Percentiles rank a stretch among this genome's conserved stretches.
Conservation (phyloP, 352 stramenopile genomes). For the Thraustochytrium striatum region DNA sequence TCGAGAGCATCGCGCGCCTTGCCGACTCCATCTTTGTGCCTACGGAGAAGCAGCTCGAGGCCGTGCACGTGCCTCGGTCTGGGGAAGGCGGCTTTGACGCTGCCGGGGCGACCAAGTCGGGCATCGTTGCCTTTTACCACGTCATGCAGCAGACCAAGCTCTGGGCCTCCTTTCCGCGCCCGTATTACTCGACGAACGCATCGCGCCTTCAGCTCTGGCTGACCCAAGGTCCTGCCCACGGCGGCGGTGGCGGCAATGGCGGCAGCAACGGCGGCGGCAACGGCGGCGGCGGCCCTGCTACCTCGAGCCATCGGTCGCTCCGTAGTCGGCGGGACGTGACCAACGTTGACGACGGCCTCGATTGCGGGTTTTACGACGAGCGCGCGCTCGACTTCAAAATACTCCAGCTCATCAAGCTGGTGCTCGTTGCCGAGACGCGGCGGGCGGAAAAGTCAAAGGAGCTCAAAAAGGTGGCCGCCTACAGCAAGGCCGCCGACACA, state of each 20-base stretch:
- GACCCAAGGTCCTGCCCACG: background rate
- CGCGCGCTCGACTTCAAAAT: slow-evolving; percentile 23
- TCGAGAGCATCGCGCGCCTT: slow-evolving; percentile 16
- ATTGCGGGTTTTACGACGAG: slow-evolving; percentile 1
- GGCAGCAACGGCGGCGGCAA: too few relatives aligned
- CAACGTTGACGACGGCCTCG: background rate
- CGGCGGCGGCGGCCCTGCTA: too few relatives aligned
- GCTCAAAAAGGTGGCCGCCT: slow-evolving; percentile 5
- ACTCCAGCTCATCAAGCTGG: slow-evolving; percentile 32
- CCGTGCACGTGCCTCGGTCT: background rate
- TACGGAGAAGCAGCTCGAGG: background rate
- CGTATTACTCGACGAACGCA: slow-evolving; percentile 4
- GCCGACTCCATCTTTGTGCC: slow-evolving; percentile 39
- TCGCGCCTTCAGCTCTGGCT: background rate
- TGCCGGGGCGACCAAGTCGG: background rate
- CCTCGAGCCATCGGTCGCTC: too few relatives aligned
- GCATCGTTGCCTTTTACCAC: slow-evolving; percentile 29
- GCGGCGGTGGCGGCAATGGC: too few relatives aligned
- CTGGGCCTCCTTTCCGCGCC: slow-evolving; percentile 31
- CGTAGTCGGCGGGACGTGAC: too few relatives aligned
- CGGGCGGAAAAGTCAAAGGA: too few relatives aligned
- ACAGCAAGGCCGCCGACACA: background rate
- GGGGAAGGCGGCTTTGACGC: background rate
- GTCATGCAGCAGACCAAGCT: slow-evolving; percentile 40
- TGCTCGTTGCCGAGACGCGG: background rate